phyloP scores from a whole-genome alignment of 768 basidiomycete species.

The Auricularia sp. region DNA sequence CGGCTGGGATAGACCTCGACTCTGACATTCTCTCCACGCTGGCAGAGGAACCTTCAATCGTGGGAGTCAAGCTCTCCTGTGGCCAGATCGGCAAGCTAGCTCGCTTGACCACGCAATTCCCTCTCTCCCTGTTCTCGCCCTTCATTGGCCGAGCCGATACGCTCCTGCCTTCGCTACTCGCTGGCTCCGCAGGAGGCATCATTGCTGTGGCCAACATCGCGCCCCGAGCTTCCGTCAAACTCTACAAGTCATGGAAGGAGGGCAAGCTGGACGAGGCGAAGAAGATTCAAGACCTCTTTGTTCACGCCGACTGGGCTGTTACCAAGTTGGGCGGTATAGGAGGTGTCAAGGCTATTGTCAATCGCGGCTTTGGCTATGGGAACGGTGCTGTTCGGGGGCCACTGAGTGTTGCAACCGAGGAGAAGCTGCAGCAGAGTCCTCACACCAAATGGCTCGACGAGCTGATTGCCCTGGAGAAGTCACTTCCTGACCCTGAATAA shows the following conservation, averaged over 20 bases:
- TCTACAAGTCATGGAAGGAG: conserved; percentile 40
- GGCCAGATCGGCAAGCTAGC: conserved; percentile 78
- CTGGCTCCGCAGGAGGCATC: conserved; percentile 55
- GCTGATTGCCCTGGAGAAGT: conserved; percentile 37
- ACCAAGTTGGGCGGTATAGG: conserved; percentile 56
- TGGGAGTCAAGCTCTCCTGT: conserved; percentile 79
- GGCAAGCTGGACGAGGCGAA: conserved; percentile 51
- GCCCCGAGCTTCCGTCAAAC: conserved; percentile 36
- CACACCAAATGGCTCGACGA: conserved; percentile 30
- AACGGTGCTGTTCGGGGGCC: conserved; percentile 37
- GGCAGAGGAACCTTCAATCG: conserved; percentile 71
- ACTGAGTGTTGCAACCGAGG: conserved; percentile 30
- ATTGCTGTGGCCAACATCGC: conserved; percentile 51
- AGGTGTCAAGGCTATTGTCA: conserved; percentile 55
- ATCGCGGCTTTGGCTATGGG: conserved; percentile 57
- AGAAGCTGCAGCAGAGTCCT: conserved; percentile 29
- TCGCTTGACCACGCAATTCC: conserved; percentile 52
- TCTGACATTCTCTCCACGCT: conserved; percentile 64
- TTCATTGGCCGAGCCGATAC: conserved; percentile 68
- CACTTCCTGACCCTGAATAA: conserved; percentile 5
- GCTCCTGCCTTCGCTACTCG: conserved; percentile 47
- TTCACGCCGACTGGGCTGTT: conserved; percentile 57
- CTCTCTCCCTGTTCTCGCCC: conserved; percentile 49
- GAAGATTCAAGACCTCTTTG: conserved; percentile 47
- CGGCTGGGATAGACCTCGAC: conserved; percentile 46